phyloP scores from a whole-genome alignment of 2,329 filamentous ascomycete genomes.

The Alternaria brassicae region DNA sequence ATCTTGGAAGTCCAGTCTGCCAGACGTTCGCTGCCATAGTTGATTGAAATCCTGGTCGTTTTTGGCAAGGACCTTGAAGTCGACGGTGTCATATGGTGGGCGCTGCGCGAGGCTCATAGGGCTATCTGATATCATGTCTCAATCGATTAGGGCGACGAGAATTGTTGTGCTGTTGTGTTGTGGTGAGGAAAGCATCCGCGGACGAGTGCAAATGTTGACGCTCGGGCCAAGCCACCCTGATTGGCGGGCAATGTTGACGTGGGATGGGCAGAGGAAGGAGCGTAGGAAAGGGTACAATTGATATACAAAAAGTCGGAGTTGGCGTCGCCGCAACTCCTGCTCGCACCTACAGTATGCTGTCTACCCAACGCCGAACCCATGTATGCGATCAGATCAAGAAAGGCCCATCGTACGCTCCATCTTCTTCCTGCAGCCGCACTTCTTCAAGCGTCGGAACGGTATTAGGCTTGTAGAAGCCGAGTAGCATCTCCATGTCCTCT shows the following conservation, averaged over 20 bases:
- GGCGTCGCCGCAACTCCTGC: conserved; percentile 19
- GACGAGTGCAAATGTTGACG: conserved; percentile 7
- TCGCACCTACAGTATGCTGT: conserved; percentile 16
- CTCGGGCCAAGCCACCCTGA: conserved; percentile 29
- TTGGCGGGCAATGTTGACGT: conserved; percentile 23
- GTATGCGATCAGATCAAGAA: conserved; percentile 47
- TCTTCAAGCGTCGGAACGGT: conserved; percentile 54
- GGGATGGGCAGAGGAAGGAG: conserved; percentile 2
- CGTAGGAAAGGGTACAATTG: conserved; percentile 22
- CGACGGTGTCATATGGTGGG: conserved; percentile 62
- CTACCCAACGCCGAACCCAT: conserved; percentile 18
- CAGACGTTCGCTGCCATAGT: conserved; percentile 54
- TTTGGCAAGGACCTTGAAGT: conserved; percentile 68
- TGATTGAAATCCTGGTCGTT: conserved; percentile 67
- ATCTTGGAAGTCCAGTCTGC: conserved; percentile 80
- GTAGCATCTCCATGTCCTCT: conserved; percentile 79
- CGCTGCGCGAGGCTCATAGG: conserved; percentile 37
- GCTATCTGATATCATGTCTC: neutral
- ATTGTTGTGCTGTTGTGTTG: neutral
- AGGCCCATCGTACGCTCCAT: conserved; percentile 56
- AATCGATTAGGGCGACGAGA: neutral
- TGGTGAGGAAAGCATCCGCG: conserved; percentile 1
- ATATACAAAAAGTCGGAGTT: conserved; percentile 20
- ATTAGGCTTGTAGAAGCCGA: conserved; percentile 71
- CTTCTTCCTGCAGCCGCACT: conserved; percentile 50